Percentiles rank a stretch among this genome's conserved stretches.
phyloP scores from a whole-genome alignment of 495 filamentous ascomycete genomes.

The Annulohypoxylon bovei region DNA sequence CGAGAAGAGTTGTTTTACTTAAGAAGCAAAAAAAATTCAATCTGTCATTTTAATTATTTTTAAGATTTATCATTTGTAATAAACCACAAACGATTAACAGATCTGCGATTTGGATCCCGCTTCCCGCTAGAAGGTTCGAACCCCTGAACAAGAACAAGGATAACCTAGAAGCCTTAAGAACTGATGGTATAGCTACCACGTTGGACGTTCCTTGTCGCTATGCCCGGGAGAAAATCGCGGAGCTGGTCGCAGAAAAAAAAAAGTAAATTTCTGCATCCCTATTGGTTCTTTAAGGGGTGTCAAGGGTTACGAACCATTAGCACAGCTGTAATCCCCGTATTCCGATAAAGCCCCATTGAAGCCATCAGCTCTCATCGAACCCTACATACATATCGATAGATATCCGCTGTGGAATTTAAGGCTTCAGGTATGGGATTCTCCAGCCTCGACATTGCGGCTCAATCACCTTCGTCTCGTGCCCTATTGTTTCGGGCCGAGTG shows the following conservation, averaged over 20 bases:
- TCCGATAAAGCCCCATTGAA: constrained; percentile 1
- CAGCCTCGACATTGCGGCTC: constrained; percentile 28
- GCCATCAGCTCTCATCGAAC: neutral
- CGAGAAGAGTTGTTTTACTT: neutral
- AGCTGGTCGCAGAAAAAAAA: neutral
- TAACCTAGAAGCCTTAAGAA: constrained; percentile 22
- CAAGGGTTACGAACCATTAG: neutral
- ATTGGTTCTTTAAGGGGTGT: constrained; percentile 8
- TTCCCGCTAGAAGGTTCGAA: constrained; percentile 27
- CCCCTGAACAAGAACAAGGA: constrained; percentile 30
- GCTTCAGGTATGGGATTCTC: neutral
- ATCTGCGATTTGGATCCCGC: constrained; percentile 41
- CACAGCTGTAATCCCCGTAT: neutral
- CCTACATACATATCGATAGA: neutral
- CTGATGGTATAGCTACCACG: constrained; percentile 19
- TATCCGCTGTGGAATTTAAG: neutral
- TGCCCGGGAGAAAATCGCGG: neutral
- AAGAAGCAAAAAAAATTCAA: neutral
- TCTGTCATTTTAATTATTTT: neutral
- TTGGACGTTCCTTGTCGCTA: constrained; percentile 16
- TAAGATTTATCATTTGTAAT: constrained; percentile 31
- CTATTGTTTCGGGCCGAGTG: constrained; percentile 16
- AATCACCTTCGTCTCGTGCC: neutral
- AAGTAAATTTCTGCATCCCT: neutral
- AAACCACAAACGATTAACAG: constrained; percentile 27